phyloP scores from a whole-genome alignment of 148 eudicot genomes.

The Oxyria digyna region DNA sequence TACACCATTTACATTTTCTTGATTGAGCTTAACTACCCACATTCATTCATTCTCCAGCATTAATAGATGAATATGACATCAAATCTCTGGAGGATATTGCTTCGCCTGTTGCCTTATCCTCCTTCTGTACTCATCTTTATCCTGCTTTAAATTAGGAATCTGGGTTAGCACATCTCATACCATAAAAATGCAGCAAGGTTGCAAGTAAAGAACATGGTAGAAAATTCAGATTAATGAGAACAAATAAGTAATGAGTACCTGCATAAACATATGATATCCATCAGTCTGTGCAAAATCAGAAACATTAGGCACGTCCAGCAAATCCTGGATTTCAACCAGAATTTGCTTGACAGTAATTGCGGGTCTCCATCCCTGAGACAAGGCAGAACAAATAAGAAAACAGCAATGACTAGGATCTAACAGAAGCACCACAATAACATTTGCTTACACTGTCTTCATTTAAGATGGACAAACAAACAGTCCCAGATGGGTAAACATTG shows the following conservation, averaged over 20 bases:
- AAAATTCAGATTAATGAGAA: neutral
- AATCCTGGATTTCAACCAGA: conserved; percentile 69
- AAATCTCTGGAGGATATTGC: conserved; percentile 42
- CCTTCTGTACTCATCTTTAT: conserved; percentile 58
- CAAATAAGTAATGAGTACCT: conserved; percentile 23
- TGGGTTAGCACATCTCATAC: neutral
- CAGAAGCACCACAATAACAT: neutral
- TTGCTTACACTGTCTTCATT: conserved; percentile 69
- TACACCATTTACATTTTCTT: neutral
- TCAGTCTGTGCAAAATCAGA: conserved; percentile 72
- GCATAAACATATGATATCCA: conserved; percentile 63
- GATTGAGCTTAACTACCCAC: neutral
- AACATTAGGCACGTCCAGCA: conserved; percentile 68
- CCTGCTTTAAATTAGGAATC: conserved; percentile 27
- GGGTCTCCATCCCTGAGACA: conserved; percentile 69
- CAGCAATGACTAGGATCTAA: neutral
- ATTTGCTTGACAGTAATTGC: conserved; percentile 87
- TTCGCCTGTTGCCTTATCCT: conserved; percentile 71
- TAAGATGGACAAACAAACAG: conserved; percentile 70
- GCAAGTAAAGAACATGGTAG: no score
- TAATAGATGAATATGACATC: neutral
- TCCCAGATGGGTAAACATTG: conserved; percentile 70
- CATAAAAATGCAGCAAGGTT: no score
- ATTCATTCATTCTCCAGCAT: neutral
- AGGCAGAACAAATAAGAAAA: conserved; percentile 5